Percentiles rank a stretch among this genome's conserved stretches.
phyloP scores from a whole-genome alignment of 2,329 filamentous ascomycete genomes.

The Fusarium ambrosium region DNA sequence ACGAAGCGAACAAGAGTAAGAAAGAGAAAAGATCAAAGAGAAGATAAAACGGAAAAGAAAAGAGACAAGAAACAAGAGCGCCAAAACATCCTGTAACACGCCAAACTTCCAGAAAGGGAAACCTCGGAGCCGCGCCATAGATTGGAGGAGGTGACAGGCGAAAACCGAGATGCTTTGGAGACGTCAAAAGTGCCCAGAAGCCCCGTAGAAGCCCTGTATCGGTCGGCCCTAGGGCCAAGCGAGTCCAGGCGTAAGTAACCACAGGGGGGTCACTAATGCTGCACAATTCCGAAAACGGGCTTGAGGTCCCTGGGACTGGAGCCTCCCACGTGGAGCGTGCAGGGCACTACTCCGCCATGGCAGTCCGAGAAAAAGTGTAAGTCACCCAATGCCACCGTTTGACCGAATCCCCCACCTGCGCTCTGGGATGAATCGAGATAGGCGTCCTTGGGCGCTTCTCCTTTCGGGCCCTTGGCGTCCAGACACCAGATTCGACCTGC shows the following conservation, averaged over 20 bases:
- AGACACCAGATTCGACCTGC: constrained; percentile 14
- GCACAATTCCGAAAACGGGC: constrained; percentile 46
- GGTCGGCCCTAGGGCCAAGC: constrained; percentile 34
- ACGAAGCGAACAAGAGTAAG: constrained; percentile 7
- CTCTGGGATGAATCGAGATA: constrained; percentile 32
- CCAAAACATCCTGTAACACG: constrained; percentile 25
- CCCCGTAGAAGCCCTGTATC: constrained; percentile 24
- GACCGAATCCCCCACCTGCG: constrained; percentile 34
- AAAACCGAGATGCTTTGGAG: constrained; percentile 18
- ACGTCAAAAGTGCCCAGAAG: constrained; percentile 30
- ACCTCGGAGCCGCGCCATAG: constrained; percentile 17
- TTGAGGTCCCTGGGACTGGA: constrained; percentile 36
- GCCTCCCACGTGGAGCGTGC: constrained; percentile 51
- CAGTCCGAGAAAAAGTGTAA: constrained; percentile 40
- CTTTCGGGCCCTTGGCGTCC: constrained; percentile 9
- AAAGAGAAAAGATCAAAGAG: constrained; percentile 4
- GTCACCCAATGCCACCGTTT: constrained; percentile 41
- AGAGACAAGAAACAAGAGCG: constrained; percentile 11
- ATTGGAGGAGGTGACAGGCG: constrained; percentile 32
- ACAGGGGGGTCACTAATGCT: constrained; percentile 42
- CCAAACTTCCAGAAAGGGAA: constrained; percentile 24
- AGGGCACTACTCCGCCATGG: constrained; percentile 45
- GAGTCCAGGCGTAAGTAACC: constrained; percentile 19
- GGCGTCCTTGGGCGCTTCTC: not conserved
- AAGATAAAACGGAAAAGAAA: constrained; percentile 19